Evolutionary conservation across 1,284 basidiomycete genomes (phyloP), one percentile per base, ranked within the genome.

Genomic region (Cystobasidium sp.): DNA sequence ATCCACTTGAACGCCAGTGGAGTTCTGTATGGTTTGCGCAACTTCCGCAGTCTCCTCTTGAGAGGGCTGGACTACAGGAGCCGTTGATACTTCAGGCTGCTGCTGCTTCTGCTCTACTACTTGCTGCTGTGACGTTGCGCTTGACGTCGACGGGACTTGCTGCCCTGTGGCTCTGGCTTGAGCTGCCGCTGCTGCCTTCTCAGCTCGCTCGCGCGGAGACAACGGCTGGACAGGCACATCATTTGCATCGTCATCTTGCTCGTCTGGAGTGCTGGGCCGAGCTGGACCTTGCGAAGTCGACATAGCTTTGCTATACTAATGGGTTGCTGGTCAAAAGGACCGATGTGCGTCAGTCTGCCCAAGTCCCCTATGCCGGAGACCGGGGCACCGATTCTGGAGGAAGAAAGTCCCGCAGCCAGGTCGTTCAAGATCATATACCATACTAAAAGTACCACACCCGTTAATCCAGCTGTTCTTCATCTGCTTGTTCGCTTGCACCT

Each of bases 141-240:
- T 10, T 5, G 24, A 44, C 10, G 52, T 20, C 20, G 43, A 12
- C 24, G 51, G 62, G 24, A 20, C 51, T 22, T 24, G 51, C 46
- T 73, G 46, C 39, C 70, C 70, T 3, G 52, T 22, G 3, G 62
- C 62, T 31, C 70, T 22, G 0, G 70, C 70, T 20, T 59, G 49
- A 24, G 70, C 70, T 16, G 70, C 70, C n/a, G 70, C 70, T 24
- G 70, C 70, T 24, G 63, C 70, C 51, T 61, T 44, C 37, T 73
- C 70, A n/a, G 70, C 70, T 14, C 70, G 46, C 55, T 73, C 49
- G n/a, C 58, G 43, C 37, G 62, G 46, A 39, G 62, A 46, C n/a
- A 61, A 62, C 51, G 46, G 62, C 41, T 44, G 49, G 51, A 59
- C 39, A 7, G 31, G 62, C 43, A 9, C 24, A n/a, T 49, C 43